A percentile compares a stretch with the other conserved stretches of the same genome.
Conservation (phyloP, 495 filamentous ascomycete genomes). For the Podospora pseudoanserina region DNA sequence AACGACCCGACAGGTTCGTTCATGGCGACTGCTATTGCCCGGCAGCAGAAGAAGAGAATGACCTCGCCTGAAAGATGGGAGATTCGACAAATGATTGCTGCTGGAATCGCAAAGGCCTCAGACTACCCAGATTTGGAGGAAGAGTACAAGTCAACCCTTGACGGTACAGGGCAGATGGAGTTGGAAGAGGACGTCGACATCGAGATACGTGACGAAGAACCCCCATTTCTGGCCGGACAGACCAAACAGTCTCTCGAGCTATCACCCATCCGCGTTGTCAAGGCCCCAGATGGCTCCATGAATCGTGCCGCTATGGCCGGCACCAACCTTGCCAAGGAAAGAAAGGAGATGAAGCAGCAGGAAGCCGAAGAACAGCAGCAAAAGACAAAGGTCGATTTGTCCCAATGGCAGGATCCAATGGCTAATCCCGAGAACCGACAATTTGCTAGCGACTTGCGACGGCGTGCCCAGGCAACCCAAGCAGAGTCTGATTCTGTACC, state of each 20-base stretch:
- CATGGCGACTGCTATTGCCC: slow-evolving; percentile 35
- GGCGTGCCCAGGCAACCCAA: slow-evolving; percentile 42
- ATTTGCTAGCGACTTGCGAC: slow-evolving; percentile 81
- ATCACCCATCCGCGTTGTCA: slow-evolving; percentile 92
- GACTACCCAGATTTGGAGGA: slow-evolving; percentile 96
- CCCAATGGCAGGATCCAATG: slow-evolving; percentile 98
- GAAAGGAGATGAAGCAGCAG: slow-evolving; percentile 82
- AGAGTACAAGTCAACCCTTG: slow-evolving; percentile 83
- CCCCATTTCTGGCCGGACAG: slow-evolving; percentile 92
- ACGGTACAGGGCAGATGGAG: slow-evolving; percentile 83
- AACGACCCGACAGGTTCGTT: slow-evolving; percentile 26
- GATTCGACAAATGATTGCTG: slow-evolving; percentile 92
- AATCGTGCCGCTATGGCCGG: slow-evolving; percentile 95
- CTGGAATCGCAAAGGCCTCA: slow-evolving; percentile 81
- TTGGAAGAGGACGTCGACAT: slow-evolving; percentile 97
- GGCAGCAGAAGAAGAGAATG: slow-evolving; percentile 76
- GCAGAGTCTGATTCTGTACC: slow-evolving; percentile 62
- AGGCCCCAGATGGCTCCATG: slow-evolving; percentile 92
- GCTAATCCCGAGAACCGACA: slow-evolving; percentile 73
- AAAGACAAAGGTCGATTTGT: slow-evolving; percentile 76
- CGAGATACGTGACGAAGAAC: slow-evolving; percentile 92
- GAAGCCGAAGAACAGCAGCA: slow-evolving; percentile 82
- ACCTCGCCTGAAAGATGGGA: slow-evolving; percentile 97
- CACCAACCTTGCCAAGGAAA: slow-evolving; percentile 82
- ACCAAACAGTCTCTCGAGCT: slow-evolving; percentile 93